Evolutionary conservation across 2,329 filamentous ascomycete genomes (phyloP).

Genomic region (Rhynchosporium secalis): DNA sequence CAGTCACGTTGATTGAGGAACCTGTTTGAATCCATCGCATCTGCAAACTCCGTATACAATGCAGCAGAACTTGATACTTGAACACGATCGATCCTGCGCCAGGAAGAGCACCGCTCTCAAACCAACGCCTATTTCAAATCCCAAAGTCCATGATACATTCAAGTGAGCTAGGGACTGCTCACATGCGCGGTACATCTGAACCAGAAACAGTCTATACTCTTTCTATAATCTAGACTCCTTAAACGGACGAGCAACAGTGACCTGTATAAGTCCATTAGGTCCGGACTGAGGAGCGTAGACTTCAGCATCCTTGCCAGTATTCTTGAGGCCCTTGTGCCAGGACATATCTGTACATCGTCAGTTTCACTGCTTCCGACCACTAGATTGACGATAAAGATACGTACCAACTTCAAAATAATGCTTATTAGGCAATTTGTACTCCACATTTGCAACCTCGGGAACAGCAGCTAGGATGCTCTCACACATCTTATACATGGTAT

Average conservation of each 20-base stretch:
- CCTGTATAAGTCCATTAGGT: slow-evolving; percentile 94
- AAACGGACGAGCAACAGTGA: slow-evolving; percentile 68
- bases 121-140: slow-evolving; percentile 19
- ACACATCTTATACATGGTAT: slow-evolving; percentile 99
- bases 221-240: slow-evolving; percentile 34
- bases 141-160: background rate
- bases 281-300: slow-evolving; percentile 91
- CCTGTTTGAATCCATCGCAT: slow-evolving; percentile 13
- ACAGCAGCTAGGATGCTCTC: slow-evolving; percentile 78
- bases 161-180: background rate
- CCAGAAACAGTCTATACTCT: slow-evolving; percentile 8
- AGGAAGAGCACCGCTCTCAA: background rate
- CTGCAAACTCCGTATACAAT: slow-evolving; percentile 24
- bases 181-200: background rate
- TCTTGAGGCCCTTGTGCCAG: slow-evolving; percentile 95
- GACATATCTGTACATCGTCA: slow-evolving; percentile 66
- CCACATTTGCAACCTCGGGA: slow-evolving; percentile 69
- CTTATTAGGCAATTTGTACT: slow-evolving; percentile 92
- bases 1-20: background rate
- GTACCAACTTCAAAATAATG: slow-evolving; percentile 96
- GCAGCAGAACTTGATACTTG: background rate
- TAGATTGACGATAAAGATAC: slow-evolving; percentile 40
- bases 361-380: slow-evolving; percentile 4
- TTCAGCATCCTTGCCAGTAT: slow-evolving; percentile 92
- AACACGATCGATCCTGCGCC: background rate